phyloP scores from a whole-genome alignment of 129 eudicot species.

The Flaveria robusta region DNA sequence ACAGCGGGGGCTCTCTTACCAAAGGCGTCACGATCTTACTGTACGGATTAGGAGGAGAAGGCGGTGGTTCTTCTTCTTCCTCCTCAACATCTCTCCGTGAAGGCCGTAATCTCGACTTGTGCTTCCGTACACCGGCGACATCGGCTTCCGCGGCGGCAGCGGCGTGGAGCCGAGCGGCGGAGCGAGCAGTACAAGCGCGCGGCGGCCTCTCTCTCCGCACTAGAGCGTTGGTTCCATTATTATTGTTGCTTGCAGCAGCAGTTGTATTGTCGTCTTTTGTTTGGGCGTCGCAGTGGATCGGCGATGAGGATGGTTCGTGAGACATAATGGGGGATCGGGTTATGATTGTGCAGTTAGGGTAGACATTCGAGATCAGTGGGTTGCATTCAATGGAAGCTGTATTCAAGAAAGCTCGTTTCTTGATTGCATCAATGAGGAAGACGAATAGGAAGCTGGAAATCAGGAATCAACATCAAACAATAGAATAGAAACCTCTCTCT shows the following conservation, averaged over 20 bases:
- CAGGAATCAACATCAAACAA: slow-evolving; percentile 4
- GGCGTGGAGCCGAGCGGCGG: slow-evolving; percentile 62
- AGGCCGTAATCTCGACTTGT: slow-evolving; percentile 45
- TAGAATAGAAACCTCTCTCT: slow-evolving; percentile 1
- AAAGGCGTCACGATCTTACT: slow-evolving; percentile 60
- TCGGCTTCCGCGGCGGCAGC: slow-evolving; percentile 75
- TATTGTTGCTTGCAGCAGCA: not conserved
- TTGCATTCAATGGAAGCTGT: slow-evolving; percentile 39
- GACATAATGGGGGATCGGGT: slow-evolving; percentile 61
- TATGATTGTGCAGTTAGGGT: slow-evolving; percentile 34
- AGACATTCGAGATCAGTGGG: slow-evolving; percentile 51
- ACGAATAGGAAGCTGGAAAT: not conserved
- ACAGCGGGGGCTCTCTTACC: slow-evolving; percentile 62
- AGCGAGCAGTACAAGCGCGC: slow-evolving; percentile 83
- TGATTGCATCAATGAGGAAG: slow-evolving; percentile 2
- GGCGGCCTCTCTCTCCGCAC: slow-evolving; percentile 90
- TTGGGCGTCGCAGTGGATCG: slow-evolving; percentile 50
- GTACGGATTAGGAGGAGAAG: slow-evolving; percentile 48
- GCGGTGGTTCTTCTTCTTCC: slow-evolving; percentile 44
- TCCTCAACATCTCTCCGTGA: slow-evolving; percentile 26
- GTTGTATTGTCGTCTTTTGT: too few species aligned
- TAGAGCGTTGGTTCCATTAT: slow-evolving; percentile 12
- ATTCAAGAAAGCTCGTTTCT: not conserved
- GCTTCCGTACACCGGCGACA: slow-evolving; percentile 50
- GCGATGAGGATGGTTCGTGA: slow-evolving; percentile 40